Evolutionary conservation across 352 stramenopile genomes (phyloP).

Genomic region (Globisporangium emineosum): DNA sequence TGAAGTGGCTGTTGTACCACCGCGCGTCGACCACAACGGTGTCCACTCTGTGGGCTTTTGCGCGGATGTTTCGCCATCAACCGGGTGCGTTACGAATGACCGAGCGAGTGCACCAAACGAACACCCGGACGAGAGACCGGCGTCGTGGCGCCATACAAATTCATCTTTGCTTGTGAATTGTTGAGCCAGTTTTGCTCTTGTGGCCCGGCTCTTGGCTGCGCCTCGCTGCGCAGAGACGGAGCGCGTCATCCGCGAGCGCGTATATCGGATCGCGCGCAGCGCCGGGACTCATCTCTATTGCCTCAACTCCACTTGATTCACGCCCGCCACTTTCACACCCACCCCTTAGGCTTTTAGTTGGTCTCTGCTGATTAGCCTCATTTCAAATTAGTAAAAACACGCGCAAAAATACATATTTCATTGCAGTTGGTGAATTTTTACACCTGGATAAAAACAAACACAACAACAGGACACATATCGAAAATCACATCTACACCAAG

Average conservation of each 20-base stretch:
- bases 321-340: too few relatives aligned
- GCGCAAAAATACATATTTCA: too few relatives aligned
- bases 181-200: background rate
- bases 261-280: background rate
- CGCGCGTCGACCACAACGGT: slow-evolving; percentile 3
- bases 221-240: background rate
- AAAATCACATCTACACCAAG: too few relatives aligned
- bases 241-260: background rate
- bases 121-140: background rate
- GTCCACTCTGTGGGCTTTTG: background rate
- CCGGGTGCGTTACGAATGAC: slow-evolving; percentile 2
- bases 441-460: too few relatives aligned
- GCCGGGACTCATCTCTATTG: background rate
- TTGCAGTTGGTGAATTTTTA: too few relatives aligned
- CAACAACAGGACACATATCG: too few relatives aligned
- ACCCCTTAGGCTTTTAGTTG: too few relatives aligned
- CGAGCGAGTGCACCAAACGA: background rate
- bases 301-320: slow-evolving; percentile 7
- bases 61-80: background rate
- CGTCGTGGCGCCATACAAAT: background rate
- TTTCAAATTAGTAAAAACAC: too few relatives aligned
- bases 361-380: background rate
- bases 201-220: too few relatives aligned
- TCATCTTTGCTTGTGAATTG: too few relatives aligned
- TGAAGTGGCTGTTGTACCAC: slow-evolving; percentile 1